Evolutionary conservation across 2,329 filamentous ascomycete genomes (phyloP).

Genomic region (Fusarium sp.): DNA sequence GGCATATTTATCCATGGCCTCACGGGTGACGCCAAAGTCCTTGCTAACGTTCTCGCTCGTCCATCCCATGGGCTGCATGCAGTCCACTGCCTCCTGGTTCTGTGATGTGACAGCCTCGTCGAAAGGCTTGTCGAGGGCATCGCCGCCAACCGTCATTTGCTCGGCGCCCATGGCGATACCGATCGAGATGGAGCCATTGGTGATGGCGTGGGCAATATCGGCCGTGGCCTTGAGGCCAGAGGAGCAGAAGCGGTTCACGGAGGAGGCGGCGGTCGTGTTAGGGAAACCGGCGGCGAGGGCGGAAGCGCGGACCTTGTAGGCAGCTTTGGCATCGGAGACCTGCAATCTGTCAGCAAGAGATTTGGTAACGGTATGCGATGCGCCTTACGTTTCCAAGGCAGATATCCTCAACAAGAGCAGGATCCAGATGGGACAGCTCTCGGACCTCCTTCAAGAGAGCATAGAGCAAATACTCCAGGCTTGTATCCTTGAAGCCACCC

Average conservation of each 20-base stretch:
- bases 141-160: slow-evolving; percentile 82
- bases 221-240: slow-evolving; percentile 95
- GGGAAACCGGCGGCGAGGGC: slow-evolving; percentile 93
- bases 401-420: slow-evolving; percentile 87
- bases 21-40: slow-evolving; percentile 87
- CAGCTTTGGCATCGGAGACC: slow-evolving; percentile 86
- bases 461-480: slow-evolving; percentile 87
- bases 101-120: slow-evolving; percentile 77
- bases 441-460: slow-evolving; percentile 82
- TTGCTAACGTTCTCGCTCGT: slow-evolving; percentile 95
- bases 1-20: slow-evolving; percentile 86
- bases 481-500: slow-evolving; percentile 95
- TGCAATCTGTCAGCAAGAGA: slow-evolving; percentile 47
- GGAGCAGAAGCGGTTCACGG: slow-evolving; percentile 96
- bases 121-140: slow-evolving; percentile 78
- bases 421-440: slow-evolving; percentile 80
- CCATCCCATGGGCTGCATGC: slow-evolving; percentile 97
- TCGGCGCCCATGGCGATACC: slow-evolving; percentile 92
- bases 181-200: slow-evolving; percentile 82
- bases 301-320: slow-evolving; percentile 92
- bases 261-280: slow-evolving; percentile 84
- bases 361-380: neutral
- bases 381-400: slow-evolving; percentile 84
- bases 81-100: slow-evolving; percentile 84
- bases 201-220: slow-evolving; percentile 92